Base-by-base conservation (phyloP, 305 asterid genomes). In the Solanum hybrid region DNA sequence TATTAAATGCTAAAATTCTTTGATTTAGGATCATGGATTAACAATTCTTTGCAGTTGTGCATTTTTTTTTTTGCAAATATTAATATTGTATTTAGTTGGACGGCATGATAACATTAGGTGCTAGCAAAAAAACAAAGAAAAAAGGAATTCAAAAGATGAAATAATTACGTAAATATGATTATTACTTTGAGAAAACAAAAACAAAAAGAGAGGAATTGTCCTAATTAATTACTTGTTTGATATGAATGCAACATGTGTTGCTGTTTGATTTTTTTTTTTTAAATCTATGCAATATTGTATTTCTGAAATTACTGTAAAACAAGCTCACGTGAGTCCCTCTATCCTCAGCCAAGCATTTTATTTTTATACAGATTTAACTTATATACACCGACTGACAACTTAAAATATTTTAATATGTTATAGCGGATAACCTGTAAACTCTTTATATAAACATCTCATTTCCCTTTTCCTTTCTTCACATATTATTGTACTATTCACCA, bases 371-470 rank as follows among this genome's bases (percentile, higher is more conserved):
- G 0, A 84, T 28, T 46, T 29, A 29, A 29, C 29, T 29, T 29
- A 18, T 5, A 46, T 9, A 83, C 0, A 5, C 1, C 0, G 3
- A 34, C 1, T 0, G 3, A 34, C 0, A 34, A 0, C 6, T 74
- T 29, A 5, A 73, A 28, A 67, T 89, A 61, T 91, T 46, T 35
- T 73, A 86, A 89, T 13, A 0, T 40, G 51, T 77, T 80, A 51
- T 78, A 91, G 51, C 51, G 57, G 31, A 78, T 71, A 86, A 88
- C 89, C 16, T 3, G 31, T 84, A 1, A 61, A 75, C 6, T 89
- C 89, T 91, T 92, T 92, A 90, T 90, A 89, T 88, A 90, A 87
- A 28, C 92, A 91, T 28, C 79, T 67, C 86, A 73, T n/a, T 78
- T 33, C 85, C 87, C 88, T 86, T 92, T 31, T 39, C 88, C 40